A percentile compares a stretch with the other conserved stretches of the same genome.
phyloP scores from a whole-genome alignment of 1,284 basidiomycete species.

The Ganoderma lingzhi region DNA sequence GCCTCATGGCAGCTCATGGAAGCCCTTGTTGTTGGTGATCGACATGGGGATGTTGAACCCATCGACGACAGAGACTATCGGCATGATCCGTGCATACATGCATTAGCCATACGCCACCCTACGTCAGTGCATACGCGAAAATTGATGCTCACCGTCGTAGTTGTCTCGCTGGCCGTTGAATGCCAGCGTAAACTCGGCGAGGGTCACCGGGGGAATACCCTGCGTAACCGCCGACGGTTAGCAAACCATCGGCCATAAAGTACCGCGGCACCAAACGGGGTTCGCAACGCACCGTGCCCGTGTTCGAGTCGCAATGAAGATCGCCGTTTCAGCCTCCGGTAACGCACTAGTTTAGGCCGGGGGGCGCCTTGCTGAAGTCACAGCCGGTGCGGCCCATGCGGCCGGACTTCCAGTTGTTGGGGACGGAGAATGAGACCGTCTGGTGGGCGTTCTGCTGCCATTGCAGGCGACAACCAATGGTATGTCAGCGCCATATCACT shows the following conservation, averaged over 20 bases:
- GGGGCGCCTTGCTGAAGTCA: conserved; percentile 44
- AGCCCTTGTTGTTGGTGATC: conserved; percentile 61
- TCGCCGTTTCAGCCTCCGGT: conserved; percentile 58
- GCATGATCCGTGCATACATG: not conserved
- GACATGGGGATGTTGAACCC: conserved; percentile 62
- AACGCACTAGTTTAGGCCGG: conserved; percentile 50
- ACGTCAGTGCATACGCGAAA: not conserved
- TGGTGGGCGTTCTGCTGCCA: conserved; percentile 29
- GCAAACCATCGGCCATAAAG: not conserved
- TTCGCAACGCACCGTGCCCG: conserved; percentile 45
- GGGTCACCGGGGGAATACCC: conserved; percentile 54
- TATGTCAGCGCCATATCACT: not conserved
- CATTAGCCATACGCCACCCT: not conserved
- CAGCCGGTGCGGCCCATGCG: conserved; percentile 51
- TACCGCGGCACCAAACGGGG: not conserved
- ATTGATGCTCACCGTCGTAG: conserved; percentile 47
- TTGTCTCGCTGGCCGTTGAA: conserved; percentile 45
- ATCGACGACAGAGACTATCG: conserved; percentile 40
- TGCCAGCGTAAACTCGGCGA: conserved; percentile 54
- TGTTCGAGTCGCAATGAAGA: conserved; percentile 48
- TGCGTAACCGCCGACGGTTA: conserved; percentile 15
- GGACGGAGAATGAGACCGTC: conserved; percentile 39
- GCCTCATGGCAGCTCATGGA: conserved; percentile 56
- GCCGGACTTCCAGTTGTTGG: conserved; percentile 45
- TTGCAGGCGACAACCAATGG: not conserved